phyloP scores from a whole-genome alignment of 768 basidiomycete species.

The Serpula lacrymans region DNA sequence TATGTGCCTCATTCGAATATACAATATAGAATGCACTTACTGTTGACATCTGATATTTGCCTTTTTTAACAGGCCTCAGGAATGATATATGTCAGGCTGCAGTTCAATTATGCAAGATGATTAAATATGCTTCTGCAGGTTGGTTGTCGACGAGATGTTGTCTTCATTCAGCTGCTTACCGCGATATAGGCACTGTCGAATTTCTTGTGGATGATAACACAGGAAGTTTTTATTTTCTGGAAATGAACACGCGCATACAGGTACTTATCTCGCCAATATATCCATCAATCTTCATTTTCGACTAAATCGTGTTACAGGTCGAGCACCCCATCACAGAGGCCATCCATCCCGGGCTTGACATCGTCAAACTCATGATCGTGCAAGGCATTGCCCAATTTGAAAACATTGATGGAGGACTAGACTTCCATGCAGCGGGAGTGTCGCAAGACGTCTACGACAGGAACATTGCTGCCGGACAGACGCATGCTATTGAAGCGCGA shows the following conservation, averaged over 20 bases:
- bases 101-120: slow-evolving; percentile 40
- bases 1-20: slow-evolving; percentile 14
- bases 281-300: slow-evolving; percentile 1
- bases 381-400: slow-evolving; percentile 45
- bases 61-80: slow-evolving; percentile 33
- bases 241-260: slow-evolving; percentile 70
- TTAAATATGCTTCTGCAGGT: slow-evolving; percentile 62
- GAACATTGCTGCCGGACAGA: slow-evolving; percentile 10
- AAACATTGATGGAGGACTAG: slow-evolving; percentile 11
- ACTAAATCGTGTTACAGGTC: slow-evolving; percentile 39
- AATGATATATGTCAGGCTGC: slow-evolving; percentile 53
- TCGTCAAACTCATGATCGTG: slow-evolving; percentile 62
- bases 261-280: slow-evolving; percentile 19
- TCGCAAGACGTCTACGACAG: slow-evolving; percentile 36
- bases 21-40: background rate
- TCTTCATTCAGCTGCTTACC: background rate
- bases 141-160: slow-evolving; percentile 2
- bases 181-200: slow-evolving; percentile 57
- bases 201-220: slow-evolving; percentile 57
- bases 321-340: slow-evolving; percentile 67
- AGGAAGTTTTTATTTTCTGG: slow-evolving; percentile 60
- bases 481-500: slow-evolving; percentile 53
- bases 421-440: slow-evolving; percentile 23
- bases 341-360: slow-evolving; percentile 51
- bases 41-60: background rate